Percentiles rank a stretch among this genome's conserved stretches.
phyloP scores from a whole-genome alignment of 495 filamentous ascomycete genomes.

The Entonaema liquescens region DNA sequence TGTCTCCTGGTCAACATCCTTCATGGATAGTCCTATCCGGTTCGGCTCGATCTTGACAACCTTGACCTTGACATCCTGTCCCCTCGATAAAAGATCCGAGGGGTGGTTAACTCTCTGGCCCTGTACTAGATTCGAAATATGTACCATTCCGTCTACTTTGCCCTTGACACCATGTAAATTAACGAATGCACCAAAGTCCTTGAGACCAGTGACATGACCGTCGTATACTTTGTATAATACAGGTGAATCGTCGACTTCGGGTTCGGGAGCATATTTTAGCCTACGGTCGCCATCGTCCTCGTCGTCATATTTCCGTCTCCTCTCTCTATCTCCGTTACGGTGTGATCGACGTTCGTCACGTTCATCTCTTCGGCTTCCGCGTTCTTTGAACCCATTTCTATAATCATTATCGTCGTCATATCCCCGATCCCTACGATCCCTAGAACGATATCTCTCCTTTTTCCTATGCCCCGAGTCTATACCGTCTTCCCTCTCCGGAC shows the following conservation, averaged over 20 bases:
- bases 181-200: constrained; percentile 96
- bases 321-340: constrained; percentile 52
- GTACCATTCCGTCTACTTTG: constrained; percentile 92
- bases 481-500: constrained; percentile 70
- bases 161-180: constrained; percentile 87
- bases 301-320: constrained; percentile 55
- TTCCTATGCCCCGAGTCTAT: constrained; percentile 46
- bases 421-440: constrained; percentile 58
- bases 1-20: constrained; percentile 92
- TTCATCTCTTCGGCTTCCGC: constrained; percentile 62
- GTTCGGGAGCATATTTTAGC: constrained; percentile 75
- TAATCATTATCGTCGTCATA: constrained; percentile 43
- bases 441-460: constrained; percentile 54
- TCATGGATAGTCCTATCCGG: constrained; percentile 91
- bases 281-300: constrained; percentile 64
- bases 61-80: constrained; percentile 92
- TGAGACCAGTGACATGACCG: constrained; percentile 87
- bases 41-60: constrained; percentile 83
- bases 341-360: constrained; percentile 71
- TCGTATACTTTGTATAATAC: constrained; percentile 89
- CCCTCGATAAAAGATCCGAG: constrained; percentile 80
- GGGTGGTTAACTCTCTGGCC: constrained; percentile 91
- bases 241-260: constrained; percentile 81
- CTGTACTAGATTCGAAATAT: constrained; percentile 93
- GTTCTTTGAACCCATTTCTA: constrained; percentile 38